Conservation (phyloP, 768 basidiomycete species). For the Gymnopilus dilepis region DNA sequence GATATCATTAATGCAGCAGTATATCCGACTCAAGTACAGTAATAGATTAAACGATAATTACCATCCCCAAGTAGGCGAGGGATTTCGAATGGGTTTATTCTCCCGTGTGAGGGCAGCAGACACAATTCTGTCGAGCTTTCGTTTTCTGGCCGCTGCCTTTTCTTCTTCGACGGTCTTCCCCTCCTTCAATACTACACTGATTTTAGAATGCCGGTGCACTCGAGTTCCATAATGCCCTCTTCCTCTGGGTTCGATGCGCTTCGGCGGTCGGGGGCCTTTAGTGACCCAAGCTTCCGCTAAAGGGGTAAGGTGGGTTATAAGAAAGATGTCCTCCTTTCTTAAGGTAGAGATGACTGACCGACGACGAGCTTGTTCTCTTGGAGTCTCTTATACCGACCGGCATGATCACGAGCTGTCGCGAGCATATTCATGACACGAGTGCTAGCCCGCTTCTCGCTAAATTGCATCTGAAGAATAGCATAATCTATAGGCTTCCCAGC, state of each 20-base stretch:
- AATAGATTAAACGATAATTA: constrained; percentile 40
- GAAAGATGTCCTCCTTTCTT: neutral
- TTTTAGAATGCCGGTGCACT: constrained; percentile 72
- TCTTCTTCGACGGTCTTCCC: constrained; percentile 79
- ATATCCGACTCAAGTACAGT: constrained; percentile 10
- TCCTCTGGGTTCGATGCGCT: constrained; percentile 81
- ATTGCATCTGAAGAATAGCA: constrained; percentile 96
- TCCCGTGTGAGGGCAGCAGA: constrained; percentile 83
- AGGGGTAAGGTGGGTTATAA: neutral
- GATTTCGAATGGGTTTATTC: constrained; percentile 78
- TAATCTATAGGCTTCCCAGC: constrained; percentile 91
- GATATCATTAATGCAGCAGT: neutral
- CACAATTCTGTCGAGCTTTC: constrained; percentile 76
- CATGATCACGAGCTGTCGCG: constrained; percentile 85
- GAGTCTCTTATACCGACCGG: constrained; percentile 76
- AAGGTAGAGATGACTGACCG: constrained; percentile 54
- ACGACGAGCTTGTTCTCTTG: constrained; percentile 76
- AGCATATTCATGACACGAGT: constrained; percentile 89
- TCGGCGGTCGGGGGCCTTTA: constrained; percentile 71
- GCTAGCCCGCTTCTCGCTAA: constrained; percentile 91
- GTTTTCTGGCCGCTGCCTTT: constrained; percentile 62
- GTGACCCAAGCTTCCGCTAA: constrained; percentile 94
- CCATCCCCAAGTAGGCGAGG: constrained; percentile 79
- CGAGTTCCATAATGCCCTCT: constrained; percentile 82
- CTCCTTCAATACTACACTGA: constrained; percentile 80